phyloP scores from a whole-genome alignment of 2,329 filamentous ascomycete genomes.

The Aspergillus brasiliensis region DNA sequence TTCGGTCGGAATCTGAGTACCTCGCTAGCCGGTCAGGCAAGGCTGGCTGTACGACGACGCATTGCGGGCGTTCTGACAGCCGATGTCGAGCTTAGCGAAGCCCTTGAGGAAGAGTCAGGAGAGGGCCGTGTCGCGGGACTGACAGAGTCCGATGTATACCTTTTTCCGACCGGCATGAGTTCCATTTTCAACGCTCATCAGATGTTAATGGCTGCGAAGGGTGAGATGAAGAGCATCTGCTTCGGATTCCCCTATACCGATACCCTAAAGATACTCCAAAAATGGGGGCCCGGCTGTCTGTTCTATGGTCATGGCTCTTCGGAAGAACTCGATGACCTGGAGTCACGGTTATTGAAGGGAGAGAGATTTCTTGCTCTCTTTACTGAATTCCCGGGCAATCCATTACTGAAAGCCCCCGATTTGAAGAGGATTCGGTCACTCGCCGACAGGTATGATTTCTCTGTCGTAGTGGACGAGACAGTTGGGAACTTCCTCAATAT shows the following conservation, averaged over 20 bases:
- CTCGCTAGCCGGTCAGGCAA: slow-evolving; percentile 77
- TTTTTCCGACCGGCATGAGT: slow-evolving; percentile 91
- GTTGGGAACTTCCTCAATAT: slow-evolving; percentile 96
- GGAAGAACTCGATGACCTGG: slow-evolving; percentile 80
- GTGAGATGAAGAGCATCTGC: slow-evolving; percentile 74
- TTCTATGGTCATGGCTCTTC: slow-evolving; percentile 84
- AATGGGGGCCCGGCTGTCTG: slow-evolving; percentile 84
- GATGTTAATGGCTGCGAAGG: slow-evolving; percentile 66
- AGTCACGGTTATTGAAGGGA: slow-evolving; percentile 68
- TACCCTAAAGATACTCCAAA: slow-evolving; percentile 90
- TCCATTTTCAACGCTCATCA: slow-evolving; percentile 89
- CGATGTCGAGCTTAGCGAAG: slow-evolving; percentile 67
- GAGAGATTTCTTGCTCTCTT: slow-evolving; percentile 82
- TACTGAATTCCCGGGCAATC: slow-evolving; percentile 94
- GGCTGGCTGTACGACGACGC: slow-evolving; percentile 78
- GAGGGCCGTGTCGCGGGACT: slow-evolving; percentile 56
- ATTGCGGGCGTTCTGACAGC: slow-evolving; percentile 83
- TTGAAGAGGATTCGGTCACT: slow-evolving; percentile 76
- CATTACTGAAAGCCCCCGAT: slow-evolving; percentile 81
- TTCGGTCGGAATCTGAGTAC: slow-evolving; percentile 89
- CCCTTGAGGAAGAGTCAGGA: slow-evolving; percentile 48
- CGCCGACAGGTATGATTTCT: slow-evolving; percentile 83
- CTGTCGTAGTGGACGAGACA: slow-evolving; percentile 91
- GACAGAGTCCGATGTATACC: slow-evolving; percentile 81
- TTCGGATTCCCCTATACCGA: slow-evolving; percentile 99